Conservation (phyloP, 805 yeast genomes). For the Ogataea neopini region DNA sequence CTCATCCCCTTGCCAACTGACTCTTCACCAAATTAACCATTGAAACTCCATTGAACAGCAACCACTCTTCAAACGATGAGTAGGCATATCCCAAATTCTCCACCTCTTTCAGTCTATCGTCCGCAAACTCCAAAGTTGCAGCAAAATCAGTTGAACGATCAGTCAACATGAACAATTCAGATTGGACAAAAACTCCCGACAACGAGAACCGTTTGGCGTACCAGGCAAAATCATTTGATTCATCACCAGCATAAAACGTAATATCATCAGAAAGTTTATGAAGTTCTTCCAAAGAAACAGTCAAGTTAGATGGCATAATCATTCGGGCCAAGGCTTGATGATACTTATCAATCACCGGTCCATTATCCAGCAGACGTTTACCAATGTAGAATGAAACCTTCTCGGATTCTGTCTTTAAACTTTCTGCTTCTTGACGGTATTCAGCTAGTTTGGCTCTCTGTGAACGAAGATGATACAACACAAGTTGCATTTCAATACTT, state of each 20-base stretch:
- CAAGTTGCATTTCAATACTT: slow-evolving; percentile 42
- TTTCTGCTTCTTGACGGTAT: slow-evolving; percentile 28
- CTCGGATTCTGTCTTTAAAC: slow-evolving; percentile 23
- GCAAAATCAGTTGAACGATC: slow-evolving; percentile 59
- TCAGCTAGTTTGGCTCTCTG: slow-evolving; percentile 41
- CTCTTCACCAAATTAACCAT: slow-evolving; percentile 68
- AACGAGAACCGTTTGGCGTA: slow-evolving; percentile 80
- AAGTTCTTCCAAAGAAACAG: slow-evolving; percentile 62
- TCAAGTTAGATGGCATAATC: slow-evolving; percentile 62
- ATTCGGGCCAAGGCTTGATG: slow-evolving; percentile 59
- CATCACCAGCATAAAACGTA: slow-evolving; percentile 75
- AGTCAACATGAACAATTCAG: slow-evolving; percentile 78
- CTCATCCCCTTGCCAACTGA: slow-evolving; percentile 64
- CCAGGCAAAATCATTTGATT: slow-evolving; percentile 85
- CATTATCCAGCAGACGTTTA: slow-evolving; percentile 52
- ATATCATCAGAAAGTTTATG: slow-evolving; percentile 81
- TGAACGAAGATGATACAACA: slow-evolving; percentile 46
- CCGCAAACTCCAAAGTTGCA: slow-evolving; percentile 66
- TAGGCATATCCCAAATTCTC: slow-evolving; percentile 60
- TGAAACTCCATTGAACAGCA: slow-evolving; percentile 64
- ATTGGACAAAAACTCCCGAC: slow-evolving; percentile 66
- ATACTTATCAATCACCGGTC: slow-evolving; percentile 45
- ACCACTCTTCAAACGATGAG: slow-evolving; percentile 73
- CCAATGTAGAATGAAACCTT: slow-evolving; percentile 36
- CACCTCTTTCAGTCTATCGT: slow-evolving; percentile 54